These are phyloP conservation scores for Trichophyton mentagrophytes DNA, from an alignment of 2,329 filamentous ascomycete species.

Conservation along the genomic window DNA sequence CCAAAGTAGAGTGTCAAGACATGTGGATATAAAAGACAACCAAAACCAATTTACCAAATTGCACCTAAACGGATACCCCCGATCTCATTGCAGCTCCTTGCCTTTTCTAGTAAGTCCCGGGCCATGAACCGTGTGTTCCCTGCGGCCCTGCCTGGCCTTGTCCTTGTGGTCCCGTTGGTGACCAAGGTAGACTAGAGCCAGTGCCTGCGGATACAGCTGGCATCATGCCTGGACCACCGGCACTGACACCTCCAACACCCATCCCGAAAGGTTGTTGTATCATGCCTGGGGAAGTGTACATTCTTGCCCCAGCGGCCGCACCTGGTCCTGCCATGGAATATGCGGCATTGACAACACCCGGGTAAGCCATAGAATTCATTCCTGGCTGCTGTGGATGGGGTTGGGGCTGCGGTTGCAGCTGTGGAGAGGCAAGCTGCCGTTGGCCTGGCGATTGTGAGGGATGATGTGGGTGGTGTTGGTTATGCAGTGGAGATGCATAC, in stretches of 20 bases:
- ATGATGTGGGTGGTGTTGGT: conserved; percentile 25
- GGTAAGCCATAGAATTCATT: conserved; percentile 28
- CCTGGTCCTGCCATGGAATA: conserved; percentile 18
- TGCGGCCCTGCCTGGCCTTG: background rate
- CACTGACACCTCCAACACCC: background rate
- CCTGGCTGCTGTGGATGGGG: conserved; percentile 23
- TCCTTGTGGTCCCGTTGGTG: background rate
- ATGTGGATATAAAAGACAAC: background rate
- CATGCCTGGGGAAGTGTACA: background rate
- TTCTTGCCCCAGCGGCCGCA: background rate
- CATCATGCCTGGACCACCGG: background rate
- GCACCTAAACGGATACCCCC: background rate
- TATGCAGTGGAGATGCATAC: conserved; percentile 27
- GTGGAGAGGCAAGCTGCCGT: conserved; percentile 23
- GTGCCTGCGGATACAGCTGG: background rate
- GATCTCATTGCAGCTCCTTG: background rate
- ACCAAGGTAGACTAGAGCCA: background rate
- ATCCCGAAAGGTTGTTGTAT: background rate
- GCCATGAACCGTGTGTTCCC: background rate
- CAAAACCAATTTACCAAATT: conserved; percentile 2
- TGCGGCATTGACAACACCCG: conserved; percentile 21
- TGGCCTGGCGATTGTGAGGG: conserved; percentile 33
- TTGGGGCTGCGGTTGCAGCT: conserved; percentile 22
- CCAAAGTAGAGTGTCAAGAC: background rate
- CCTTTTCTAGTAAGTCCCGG: background rate